phyloP scores from a whole-genome alignment of 176 grass and related monocot genomes.

The Carex scoparia region DNA sequence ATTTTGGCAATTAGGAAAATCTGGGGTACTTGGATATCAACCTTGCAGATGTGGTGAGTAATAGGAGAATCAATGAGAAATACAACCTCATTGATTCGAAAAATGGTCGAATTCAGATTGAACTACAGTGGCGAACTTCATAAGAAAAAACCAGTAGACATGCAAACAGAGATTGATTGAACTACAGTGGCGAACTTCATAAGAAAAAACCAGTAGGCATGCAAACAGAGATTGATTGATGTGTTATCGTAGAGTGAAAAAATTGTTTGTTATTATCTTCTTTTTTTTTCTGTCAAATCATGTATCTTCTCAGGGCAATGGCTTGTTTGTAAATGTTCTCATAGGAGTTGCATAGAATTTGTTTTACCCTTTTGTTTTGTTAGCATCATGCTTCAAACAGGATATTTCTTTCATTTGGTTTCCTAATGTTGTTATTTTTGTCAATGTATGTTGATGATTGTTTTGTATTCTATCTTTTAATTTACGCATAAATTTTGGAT shows the following conservation, averaged over 20 bases:
- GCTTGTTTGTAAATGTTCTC: slow-evolving; percentile 9
- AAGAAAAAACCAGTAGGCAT: neutral
- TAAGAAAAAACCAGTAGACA: slow-evolving; percentile 2
- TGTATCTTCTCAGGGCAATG: neutral
- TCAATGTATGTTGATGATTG: neutral
- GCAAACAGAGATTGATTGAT: neutral
- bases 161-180: neutral
- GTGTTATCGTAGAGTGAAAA: neutral
- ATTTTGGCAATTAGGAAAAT: slow-evolving; percentile 41
- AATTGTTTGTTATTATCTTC: neutral
- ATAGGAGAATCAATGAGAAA: slow-evolving; percentile 66
- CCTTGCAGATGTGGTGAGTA: slow-evolving; percentile 62
- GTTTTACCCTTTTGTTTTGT: neutral
- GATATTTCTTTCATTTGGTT: neutral
- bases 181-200: slow-evolving; percentile 58
- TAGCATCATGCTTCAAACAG: neutral
- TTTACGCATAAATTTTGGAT: no score
- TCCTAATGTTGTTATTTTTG: neutral
- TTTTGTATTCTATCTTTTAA: no score
- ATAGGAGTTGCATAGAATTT: slow-evolving; percentile 14
- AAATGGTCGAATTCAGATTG: slow-evolving; percentile 72
- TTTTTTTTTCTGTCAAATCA: neutral
- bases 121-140: slow-evolving; percentile 60
- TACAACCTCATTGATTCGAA: slow-evolving; percentile 72
- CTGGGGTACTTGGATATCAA: slow-evolving; percentile 55